phyloP scores from a whole-genome alignment of 805 yeast species.

The Myxozyma neglecta region DNA sequence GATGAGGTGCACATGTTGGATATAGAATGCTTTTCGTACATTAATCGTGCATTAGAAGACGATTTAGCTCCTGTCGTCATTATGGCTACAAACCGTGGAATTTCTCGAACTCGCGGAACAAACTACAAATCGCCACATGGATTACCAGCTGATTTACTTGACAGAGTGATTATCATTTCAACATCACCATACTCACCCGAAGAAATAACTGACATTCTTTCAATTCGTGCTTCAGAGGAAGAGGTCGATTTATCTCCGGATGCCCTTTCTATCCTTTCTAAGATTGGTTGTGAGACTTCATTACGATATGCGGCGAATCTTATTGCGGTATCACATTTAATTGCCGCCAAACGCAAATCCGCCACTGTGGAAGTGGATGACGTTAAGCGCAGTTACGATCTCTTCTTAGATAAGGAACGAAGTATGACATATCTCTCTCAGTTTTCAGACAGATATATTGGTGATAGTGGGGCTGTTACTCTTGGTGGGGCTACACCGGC shows the following conservation, averaged over 20 bases:
- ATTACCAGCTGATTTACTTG: constrained; percentile 91
- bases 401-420: constrained; percentile 86
- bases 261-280: constrained; percentile 82
- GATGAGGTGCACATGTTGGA: constrained; percentile 99
- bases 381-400: constrained; percentile 70
- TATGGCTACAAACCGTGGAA: constrained; percentile 97
- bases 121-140: constrained; percentile 95
- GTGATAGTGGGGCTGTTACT: constrained; percentile 58
- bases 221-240: constrained; percentile 91
- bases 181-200: constrained; percentile 75
- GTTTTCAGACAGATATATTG: constrained; percentile 65
- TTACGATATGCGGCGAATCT: constrained; percentile 90
- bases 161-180: constrained; percentile 88
- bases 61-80: constrained; percentile 95
- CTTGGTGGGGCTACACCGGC: constrained; percentile 13
- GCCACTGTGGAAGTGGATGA: constrained; percentile 72
- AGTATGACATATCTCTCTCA: constrained; percentile 83
- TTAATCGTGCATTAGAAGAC: constrained; percentile 94
- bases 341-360: constrained; percentile 78
- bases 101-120: constrained; percentile 91
- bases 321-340: constrained; percentile 84
- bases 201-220: constrained; percentile 81
- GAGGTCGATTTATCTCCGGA: constrained; percentile 81
- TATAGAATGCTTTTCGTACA: constrained; percentile 90
- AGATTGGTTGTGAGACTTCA: constrained; percentile 86